These are phyloP conservation scores for Eragrostis nindensis DNA, from an alignment of 176 grass and related monocot species.

Conservation along the genomic window DNA sequence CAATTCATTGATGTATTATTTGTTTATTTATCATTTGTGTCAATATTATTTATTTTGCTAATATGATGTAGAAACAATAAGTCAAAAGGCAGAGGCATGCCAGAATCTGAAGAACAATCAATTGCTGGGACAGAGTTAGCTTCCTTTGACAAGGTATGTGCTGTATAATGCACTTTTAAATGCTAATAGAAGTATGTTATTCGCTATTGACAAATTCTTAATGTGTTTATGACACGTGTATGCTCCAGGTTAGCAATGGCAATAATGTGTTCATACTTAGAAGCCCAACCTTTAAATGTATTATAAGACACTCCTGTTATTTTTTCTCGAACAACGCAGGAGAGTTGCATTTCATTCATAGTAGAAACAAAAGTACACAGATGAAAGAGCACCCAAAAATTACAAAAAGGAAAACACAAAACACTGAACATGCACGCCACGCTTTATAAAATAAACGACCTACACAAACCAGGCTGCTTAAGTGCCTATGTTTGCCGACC, in stretches of 20 bases:
- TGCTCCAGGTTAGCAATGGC: neutral
- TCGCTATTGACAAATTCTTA: constrained; percentile 1
- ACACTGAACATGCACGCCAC: too few species aligned
- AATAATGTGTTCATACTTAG: constrained; percentile 17
- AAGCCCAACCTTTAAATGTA: neutral
- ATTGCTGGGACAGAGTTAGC: constrained; percentile 53
- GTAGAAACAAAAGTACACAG: too few species aligned
- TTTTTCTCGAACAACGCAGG: too few species aligned
- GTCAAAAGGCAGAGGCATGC: constrained; percentile 44
- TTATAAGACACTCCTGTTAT: too few species aligned
- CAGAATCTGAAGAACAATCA: constrained; percentile 38
- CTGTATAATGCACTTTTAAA: constrained; percentile 24
- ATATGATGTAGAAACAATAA: constrained; percentile 53
- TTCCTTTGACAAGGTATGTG: constrained; percentile 93
- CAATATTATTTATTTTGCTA: constrained; percentile 42
- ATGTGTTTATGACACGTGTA: constrained; percentile 8
- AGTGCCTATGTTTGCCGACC: too few species aligned
- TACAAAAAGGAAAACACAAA: too few species aligned
- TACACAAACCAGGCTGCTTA: too few species aligned
- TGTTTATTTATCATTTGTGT: constrained; percentile 20
- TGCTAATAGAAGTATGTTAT: constrained; percentile 26
- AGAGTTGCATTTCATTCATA: too few species aligned
- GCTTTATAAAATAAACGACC: too few species aligned
- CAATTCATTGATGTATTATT: constrained; percentile 17
- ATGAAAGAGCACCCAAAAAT: too few species aligned